Evolutionary conservation across 2,329 filamentous ascomycete genomes (phyloP).

Genomic region (Phialophora tarda): DNA sequence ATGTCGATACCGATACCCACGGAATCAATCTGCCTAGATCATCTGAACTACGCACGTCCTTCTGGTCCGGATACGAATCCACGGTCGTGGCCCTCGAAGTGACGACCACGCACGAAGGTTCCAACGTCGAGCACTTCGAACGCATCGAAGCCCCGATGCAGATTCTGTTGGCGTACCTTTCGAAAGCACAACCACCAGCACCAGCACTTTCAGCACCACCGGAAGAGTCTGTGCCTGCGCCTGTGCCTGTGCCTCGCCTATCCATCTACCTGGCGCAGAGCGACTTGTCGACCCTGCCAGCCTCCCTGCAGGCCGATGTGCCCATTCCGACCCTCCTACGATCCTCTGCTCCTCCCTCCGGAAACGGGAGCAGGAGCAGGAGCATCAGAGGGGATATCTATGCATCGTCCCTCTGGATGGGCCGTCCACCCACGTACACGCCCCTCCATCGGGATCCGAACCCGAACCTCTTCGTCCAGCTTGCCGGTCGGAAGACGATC

Average conservation of each 20-base stretch:
- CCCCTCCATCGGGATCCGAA: slow-evolving; percentile 93
- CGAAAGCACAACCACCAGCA: slow-evolving; percentile 20
- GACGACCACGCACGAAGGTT: slow-evolving; percentile 42
- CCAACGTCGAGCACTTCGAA: slow-evolving; percentile 47
- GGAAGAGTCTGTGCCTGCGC: slow-evolving; percentile 39
- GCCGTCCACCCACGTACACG: slow-evolving; percentile 83
- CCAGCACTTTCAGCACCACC: slow-evolving; percentile 13
- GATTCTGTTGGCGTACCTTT: slow-evolving; percentile 66
- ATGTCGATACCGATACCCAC: neutral
- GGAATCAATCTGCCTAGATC: slow-evolving; percentile 1
- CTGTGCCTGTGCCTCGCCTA: neutral
- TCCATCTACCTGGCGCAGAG: slow-evolving; percentile 84
- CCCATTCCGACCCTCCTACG: slow-evolving; percentile 59
- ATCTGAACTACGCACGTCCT: slow-evolving; percentile 32
- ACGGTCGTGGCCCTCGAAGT: slow-evolving; percentile 66
- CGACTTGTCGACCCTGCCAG: slow-evolving; percentile 71
- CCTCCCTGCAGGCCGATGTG: slow-evolving; percentile 66
- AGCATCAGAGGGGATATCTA: slow-evolving; percentile 82
- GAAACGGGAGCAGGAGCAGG: neutral
- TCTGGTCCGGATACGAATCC: slow-evolving; percentile 49
- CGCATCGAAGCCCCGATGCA: slow-evolving; percentile 59
- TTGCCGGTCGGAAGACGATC: slow-evolving; percentile 74
- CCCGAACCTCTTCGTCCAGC: slow-evolving; percentile 86
- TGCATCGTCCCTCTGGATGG: slow-evolving; percentile 84
- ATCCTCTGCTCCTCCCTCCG: neutral